phyloP scores from a whole-genome alignment of 2,329 filamentous ascomycete species.

The Dactylonectria macrodidyma region DNA sequence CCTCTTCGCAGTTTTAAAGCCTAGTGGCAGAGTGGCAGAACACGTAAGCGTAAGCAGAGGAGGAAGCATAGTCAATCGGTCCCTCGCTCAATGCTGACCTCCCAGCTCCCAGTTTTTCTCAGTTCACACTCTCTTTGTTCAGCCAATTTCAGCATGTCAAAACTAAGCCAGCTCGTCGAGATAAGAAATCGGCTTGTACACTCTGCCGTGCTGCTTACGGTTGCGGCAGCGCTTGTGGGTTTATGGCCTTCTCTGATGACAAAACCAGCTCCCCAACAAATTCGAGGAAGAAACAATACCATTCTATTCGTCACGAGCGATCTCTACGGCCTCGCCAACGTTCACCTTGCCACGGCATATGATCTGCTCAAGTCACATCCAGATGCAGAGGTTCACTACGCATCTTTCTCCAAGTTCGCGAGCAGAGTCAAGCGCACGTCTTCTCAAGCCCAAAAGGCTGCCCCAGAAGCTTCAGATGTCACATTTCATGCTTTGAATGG shows the following conservation, averaged over 20 bases:
- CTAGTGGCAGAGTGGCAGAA: too few species aligned
- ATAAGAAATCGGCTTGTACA: background rate
- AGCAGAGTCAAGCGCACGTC: conserved; percentile 38
- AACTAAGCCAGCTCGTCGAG: background rate
- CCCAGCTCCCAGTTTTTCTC: too few species aligned
- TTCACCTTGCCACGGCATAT: conserved; percentile 53
- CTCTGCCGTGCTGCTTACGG: background rate
- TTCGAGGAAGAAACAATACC: conserved; percentile 45
- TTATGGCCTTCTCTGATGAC: background rate
- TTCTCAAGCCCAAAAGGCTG: conserved; percentile 17
- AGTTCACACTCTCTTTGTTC: too few species aligned
- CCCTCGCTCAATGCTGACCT: too few species aligned
- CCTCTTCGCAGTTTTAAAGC: too few species aligned
- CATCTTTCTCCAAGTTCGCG: conserved; percentile 46
- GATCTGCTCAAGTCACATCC: conserved; percentile 51
- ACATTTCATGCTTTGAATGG: conserved; percentile 45
- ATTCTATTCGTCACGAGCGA: conserved; percentile 53
- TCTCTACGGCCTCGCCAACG: conserved; percentile 54
- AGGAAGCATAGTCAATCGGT: too few species aligned
- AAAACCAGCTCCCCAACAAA: background rate
- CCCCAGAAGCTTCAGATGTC: conserved; percentile 39
- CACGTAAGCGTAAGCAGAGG: too few species aligned
- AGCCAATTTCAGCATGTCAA: too few species aligned
- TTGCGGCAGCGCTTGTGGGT: background rate
- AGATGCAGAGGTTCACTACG: conserved; percentile 52